Percentiles rank a stretch among this genome's conserved stretches.
Conservation (phyloP, 441 rosid species). For the Pelargonium cotyledonis region DNA sequence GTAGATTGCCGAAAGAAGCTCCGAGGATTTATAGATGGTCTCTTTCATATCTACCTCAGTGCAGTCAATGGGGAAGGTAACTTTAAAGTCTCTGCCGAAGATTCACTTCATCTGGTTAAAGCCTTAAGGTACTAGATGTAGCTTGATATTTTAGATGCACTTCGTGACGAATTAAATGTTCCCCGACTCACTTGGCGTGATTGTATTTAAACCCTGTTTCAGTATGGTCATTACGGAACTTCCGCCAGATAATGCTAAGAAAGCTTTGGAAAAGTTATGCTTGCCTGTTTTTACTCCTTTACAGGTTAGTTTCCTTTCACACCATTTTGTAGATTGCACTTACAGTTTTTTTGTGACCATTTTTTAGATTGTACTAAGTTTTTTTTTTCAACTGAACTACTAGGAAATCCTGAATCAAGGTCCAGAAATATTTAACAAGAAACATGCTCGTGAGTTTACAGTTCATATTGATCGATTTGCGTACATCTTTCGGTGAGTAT, state of each 20-base stretch:
- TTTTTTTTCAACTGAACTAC: slow-evolving; percentile 20
- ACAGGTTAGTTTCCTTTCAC: slow-evolving; percentile 48
- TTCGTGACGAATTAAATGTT: slow-evolving; percentile 16
- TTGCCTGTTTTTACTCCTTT: slow-evolving; percentile 76
- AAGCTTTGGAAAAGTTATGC: slow-evolving; percentile 78
- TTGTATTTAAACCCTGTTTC: slow-evolving; percentile 32
- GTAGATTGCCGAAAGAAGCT: slow-evolving; percentile 90
- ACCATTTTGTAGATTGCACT: no score
- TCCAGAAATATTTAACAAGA: slow-evolving; percentile 73
- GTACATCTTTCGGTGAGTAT: slow-evolving; percentile 79
- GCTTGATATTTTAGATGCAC: slow-evolving; percentile 8
- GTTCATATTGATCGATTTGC: slow-evolving; percentile 96
- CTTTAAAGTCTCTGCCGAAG: slow-evolving; percentile 87
- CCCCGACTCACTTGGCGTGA: slow-evolving; percentile 19
- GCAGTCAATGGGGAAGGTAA: slow-evolving; percentile 80
- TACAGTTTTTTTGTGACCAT: slow-evolving; percentile 17
- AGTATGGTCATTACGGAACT: slow-evolving; percentile 96
- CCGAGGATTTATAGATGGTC: slow-evolving; percentile 69
- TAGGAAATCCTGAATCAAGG: slow-evolving; percentile 79
- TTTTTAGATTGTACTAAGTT: slow-evolving; percentile 22
- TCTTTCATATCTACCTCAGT: slow-evolving; percentile 69
- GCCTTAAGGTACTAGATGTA: slow-evolving; percentile 61
- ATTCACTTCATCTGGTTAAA: slow-evolving; percentile 86
- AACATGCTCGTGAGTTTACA: slow-evolving; percentile 85
- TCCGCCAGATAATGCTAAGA: slow-evolving; percentile 80